These are phyloP conservation scores for Pholiota molesta DNA, from an alignment of 768 basidiomycete genomes.

Conservation along the genomic window DNA sequence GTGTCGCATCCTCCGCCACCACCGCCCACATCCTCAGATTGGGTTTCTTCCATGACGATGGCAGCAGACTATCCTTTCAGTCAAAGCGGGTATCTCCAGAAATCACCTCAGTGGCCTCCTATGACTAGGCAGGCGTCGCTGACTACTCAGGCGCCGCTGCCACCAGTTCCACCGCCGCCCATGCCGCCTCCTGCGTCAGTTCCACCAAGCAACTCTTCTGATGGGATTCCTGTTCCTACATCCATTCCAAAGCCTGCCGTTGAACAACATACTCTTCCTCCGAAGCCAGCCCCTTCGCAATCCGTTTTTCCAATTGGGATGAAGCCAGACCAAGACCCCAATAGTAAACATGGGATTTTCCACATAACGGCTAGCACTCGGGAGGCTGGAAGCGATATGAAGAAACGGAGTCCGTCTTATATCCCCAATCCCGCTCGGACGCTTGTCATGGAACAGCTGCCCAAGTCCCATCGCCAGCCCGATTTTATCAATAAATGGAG, in stretches of 20 bases:
- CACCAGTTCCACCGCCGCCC: conserved; percentile 14
- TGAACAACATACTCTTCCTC: conserved; percentile 21
- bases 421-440: conserved; percentile 52
- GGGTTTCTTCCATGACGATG: conserved; percentile 47
- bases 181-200: conserved; percentile 9
- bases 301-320: conserved; percentile 42
- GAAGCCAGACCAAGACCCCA: conserved; percentile 45
- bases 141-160: conserved; percentile 13
- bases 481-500: conserved; percentile 49
- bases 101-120: conserved; percentile 13
- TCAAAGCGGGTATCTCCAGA: background rate
- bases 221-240: conserved; percentile 8
- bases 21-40: conserved; percentile 22
- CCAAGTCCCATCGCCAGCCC: conserved; percentile 46
- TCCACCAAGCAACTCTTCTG: background rate
- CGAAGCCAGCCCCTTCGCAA: conserved; percentile 21
- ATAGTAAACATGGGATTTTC: conserved; percentile 52
- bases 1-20: conserved; percentile 21
- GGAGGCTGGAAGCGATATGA: conserved; percentile 21
- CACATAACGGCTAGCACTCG: conserved; percentile 27
- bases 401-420: conserved; percentile 27
- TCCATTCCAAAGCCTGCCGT: conserved; percentile 15
- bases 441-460: conserved; percentile 59
- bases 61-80: conserved; percentile 28
- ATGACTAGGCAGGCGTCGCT: conserved; percentile 12